Evolutionary conservation across 768 basidiomycete species (phyloP).

Genomic region (Tricholoma saponaceum): DNA sequence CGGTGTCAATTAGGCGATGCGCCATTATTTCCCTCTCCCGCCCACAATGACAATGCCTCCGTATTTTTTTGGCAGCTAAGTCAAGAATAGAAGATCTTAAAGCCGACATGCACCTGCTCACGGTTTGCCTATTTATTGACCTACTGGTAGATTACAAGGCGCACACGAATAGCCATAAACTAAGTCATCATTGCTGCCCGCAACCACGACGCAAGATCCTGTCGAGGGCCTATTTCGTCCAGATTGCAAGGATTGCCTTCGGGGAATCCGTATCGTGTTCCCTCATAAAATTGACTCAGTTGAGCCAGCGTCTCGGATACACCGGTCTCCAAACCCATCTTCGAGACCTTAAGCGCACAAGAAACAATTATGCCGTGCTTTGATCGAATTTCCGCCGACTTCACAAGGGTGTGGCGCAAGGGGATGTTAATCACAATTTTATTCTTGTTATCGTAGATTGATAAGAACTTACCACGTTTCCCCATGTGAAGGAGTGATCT

Average conservation of each 20-base stretch:
- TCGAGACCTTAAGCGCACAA: slow-evolving; percentile 30
- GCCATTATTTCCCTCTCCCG: not conserved
- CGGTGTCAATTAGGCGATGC: not conserved
- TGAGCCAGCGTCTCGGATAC: slow-evolving; percentile 1
- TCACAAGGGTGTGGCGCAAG: not conserved
- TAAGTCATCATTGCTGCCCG: slow-evolving; percentile 5
- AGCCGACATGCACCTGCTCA: not conserved
- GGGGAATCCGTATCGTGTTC: slow-evolving; percentile 33
- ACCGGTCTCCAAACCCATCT: slow-evolving; percentile 11
- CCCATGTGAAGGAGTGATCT: slow-evolving; percentile 45
- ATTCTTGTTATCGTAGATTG: not conserved
- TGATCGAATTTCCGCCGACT: slow-evolving; percentile 50
- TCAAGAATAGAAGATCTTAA: not conserved
- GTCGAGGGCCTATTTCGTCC: slow-evolving; percentile 8
- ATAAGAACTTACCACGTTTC: slow-evolving; percentile 36
- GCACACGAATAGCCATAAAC: not conserved
- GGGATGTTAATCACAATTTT: not conserved
- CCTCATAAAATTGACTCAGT: slow-evolving; percentile 15
- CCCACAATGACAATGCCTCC: not conserved
- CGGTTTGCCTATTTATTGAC: too few relatives aligned
- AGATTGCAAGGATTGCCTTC: slow-evolving; percentile 2
- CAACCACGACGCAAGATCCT: slow-evolving; percentile 18
- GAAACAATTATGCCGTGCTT: slow-evolving; percentile 64
- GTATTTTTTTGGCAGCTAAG: not conserved
- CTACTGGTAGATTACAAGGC: not conserved